A percentile compares a stretch with the other conserved stretches of the same genome.
Evolutionary conservation across 306 rosid genomes (phyloP).

Genomic region (Quercus robur): DNA sequence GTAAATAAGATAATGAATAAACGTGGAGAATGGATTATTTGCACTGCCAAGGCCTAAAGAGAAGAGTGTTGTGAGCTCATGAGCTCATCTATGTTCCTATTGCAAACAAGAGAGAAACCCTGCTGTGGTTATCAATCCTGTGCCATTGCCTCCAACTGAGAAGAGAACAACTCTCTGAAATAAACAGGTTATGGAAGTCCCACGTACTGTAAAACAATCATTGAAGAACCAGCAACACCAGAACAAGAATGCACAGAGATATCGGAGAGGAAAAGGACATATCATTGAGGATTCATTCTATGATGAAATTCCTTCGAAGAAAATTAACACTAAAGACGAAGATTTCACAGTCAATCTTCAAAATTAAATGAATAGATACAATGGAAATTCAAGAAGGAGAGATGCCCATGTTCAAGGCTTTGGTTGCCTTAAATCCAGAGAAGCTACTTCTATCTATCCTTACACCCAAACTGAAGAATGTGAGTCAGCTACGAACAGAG

Average conservation of each 20-base stretch:
- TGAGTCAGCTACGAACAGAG: slow-evolving; percentile 9
- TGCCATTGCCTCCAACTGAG: slow-evolving; percentile 45
- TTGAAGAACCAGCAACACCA: slow-evolving; percentile 88
- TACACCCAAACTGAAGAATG: slow-evolving; percentile 61
- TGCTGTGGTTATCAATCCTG: slow-evolving; percentile 27
- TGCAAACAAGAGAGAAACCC: slow-evolving; percentile 31
- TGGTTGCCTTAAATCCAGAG: slow-evolving; percentile 62
- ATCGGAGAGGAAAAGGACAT: slow-evolving; percentile 25
- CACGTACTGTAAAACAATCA: slow-evolving; percentile 64
- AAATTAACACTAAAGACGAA: slow-evolving; percentile 39
- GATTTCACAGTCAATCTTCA: slow-evolving; percentile 40
- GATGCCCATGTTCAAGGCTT: slow-evolving; percentile 55
- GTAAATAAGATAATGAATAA: slow-evolving; percentile 20
- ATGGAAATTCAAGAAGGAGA: slow-evolving; percentile 53
- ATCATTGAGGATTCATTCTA: slow-evolving; percentile 66
- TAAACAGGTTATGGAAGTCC: slow-evolving; percentile 26
- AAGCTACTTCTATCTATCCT: slow-evolving; percentile 67
- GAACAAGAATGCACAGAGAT: slow-evolving; percentile 52
- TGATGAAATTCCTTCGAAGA: slow-evolving; percentile 57
- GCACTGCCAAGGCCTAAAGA: slow-evolving; percentile 92
- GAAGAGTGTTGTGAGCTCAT: slow-evolving; percentile 44
- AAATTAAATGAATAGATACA: slow-evolving; percentile 36
- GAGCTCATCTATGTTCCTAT: slow-evolving; percentile 34
- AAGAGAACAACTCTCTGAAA: slow-evolving; percentile 25
- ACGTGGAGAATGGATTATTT: slow-evolving; percentile 18